Conservation (phyloP, 148 eudicot species). For the Agrostemma githago region DNA sequence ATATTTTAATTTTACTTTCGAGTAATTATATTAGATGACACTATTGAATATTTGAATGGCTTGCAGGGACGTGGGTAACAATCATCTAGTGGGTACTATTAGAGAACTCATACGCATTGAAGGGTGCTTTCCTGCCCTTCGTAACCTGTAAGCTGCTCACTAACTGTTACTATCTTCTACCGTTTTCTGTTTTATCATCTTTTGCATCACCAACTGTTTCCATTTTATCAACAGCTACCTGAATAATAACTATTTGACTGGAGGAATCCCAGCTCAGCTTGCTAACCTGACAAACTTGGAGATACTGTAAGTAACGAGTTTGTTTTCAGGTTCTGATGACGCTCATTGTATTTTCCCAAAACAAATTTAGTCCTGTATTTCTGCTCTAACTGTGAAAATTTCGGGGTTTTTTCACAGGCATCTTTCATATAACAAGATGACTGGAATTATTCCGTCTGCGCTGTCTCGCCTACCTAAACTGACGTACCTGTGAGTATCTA, state of each 20-base stretch:
- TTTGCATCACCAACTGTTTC: background rate
- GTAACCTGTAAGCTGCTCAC: constrained; percentile 66
- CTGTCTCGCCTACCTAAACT: constrained; percentile 74
- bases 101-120: constrained; percentile 92
- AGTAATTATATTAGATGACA: constrained; percentile 1
- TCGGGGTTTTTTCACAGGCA: constrained; percentile 44
- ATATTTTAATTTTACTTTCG: background rate
- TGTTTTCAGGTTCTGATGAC: background rate
- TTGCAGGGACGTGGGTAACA: constrained; percentile 82
- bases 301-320: constrained; percentile 64
- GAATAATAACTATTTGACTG: constrained; percentile 86
- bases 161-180: constrained; percentile 16
- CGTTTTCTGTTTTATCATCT: background rate
- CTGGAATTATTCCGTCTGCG: constrained; percentile 81
- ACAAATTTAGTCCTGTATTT: background rate
- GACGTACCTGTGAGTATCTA: constrained; percentile 81
- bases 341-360: background rate
- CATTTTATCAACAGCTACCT: constrained; percentile 48
- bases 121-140: constrained; percentile 93
- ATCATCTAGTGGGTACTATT: constrained; percentile 91
- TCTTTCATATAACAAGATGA: constrained; percentile 87
- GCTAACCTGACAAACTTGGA: constrained; percentile 88
- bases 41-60: constrained; percentile 2
- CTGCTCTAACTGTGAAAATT: background rate
- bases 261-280: constrained; percentile 90